Evolutionary conservation across 2,329 filamentous ascomycete species (phyloP).

Genomic region (Juglanconis oblonga): DNA sequence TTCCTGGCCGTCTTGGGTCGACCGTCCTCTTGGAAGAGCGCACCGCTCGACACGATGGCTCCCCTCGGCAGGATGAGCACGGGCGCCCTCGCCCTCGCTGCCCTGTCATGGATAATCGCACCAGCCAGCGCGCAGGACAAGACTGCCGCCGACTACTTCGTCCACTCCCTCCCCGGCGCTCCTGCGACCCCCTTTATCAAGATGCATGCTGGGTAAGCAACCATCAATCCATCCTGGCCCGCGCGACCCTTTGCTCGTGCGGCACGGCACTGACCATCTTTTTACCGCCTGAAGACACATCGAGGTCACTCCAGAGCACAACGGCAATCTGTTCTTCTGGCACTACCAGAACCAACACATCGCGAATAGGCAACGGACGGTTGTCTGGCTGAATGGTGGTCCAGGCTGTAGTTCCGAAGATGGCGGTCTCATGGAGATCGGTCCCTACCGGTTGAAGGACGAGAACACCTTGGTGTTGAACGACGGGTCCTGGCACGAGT

Average conservation of each 20-base stretch:
- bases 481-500: constrained; percentile 97
- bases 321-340: constrained; percentile 98
- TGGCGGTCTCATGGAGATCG: constrained; percentile 92
- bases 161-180: constrained; percentile 79
- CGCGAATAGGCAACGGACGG: constrained; percentile 82
- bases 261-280: not conserved
- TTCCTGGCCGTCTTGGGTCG: constrained; percentile 13
- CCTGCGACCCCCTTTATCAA: constrained; percentile 78
- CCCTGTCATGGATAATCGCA: constrained; percentile 40
- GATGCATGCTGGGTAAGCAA: constrained; percentile 93
- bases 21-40: constrained; percentile 10
- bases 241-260: not conserved
- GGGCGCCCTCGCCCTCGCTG: constrained; percentile 30
- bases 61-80: constrained; percentile 24
- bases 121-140: constrained; percentile 34
- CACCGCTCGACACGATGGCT: constrained; percentile 20
- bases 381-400: constrained; percentile 96
- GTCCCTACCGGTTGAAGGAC: constrained; percentile 83
- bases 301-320: constrained; percentile 78
- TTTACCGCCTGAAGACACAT: constrained; percentile 64
- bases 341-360: constrained; percentile 95
- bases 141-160: constrained; percentile 83
- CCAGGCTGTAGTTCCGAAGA: constrained; percentile 98
- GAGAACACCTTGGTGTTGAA: constrained; percentile 72
- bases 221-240: not conserved